Percentiles rank a stretch among this genome's conserved stretches.
Evolutionary conservation across 495 filamentous ascomycete genomes (phyloP).

Genomic region (Chaetomium fimeti): DNA sequence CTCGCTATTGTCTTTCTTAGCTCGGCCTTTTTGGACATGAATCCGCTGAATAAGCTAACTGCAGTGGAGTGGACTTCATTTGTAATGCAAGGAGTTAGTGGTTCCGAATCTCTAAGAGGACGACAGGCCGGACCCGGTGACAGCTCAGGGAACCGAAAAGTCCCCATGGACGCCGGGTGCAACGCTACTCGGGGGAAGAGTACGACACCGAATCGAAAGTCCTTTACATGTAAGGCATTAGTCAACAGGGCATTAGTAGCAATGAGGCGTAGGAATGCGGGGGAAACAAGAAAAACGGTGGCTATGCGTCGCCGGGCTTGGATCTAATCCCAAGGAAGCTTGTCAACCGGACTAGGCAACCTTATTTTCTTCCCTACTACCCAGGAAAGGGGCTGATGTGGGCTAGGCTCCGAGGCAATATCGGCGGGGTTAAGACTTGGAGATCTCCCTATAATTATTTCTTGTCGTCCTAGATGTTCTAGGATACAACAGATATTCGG

Average conservation of each 20-base stretch:
- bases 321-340: not conserved
- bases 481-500: no score
- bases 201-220: not conserved
- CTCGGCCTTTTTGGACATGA: not conserved
- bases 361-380: no score
- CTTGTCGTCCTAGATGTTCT: no score
- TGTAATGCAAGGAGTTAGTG: not conserved
- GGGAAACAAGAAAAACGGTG: not conserved
- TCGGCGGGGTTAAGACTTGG: no score
- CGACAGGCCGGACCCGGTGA: not conserved
- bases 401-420: no score
- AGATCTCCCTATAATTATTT: no score
- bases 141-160: slow-evolving; percentile 4
- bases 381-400: no score
- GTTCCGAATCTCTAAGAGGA: slow-evolving; percentile 12
- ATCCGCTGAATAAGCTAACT: not conserved
- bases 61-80: slow-evolving; percentile 21
- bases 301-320: not conserved
- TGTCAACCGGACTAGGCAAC: no score
- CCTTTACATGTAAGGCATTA: slow-evolving; percentile 13
- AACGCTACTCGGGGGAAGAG: slow-evolving; percentile 5
- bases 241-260: not conserved
- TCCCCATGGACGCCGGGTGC: slow-evolving; percentile 1
- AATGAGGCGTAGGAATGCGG: no score
- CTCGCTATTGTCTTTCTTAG: not conserved